Evolutionary conservation across 169 alveolate genomes (phyloP), one percentile per base, ranked within the genome.

Genomic region (Cryptosporidium tyzzeri): DNA sequence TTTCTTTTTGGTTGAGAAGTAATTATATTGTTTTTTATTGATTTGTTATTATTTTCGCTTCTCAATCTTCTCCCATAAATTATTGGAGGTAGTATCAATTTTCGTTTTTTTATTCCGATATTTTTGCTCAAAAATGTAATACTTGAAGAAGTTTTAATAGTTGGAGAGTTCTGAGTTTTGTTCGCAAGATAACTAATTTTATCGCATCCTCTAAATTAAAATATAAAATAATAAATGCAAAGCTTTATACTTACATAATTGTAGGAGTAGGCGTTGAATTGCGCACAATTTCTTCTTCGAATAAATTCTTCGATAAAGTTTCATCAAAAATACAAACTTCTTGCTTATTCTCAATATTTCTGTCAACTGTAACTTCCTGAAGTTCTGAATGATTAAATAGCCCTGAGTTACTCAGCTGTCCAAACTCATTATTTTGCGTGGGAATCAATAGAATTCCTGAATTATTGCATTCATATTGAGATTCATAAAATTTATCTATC

Each of bases 361-460:
- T 26, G 44, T 26, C 18, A n/a, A 16, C 44, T 50, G 26, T 18
- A 39, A n/a, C 18, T 18, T 62, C 12, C 6, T 35, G 51, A 16
- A 0, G 45, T 18, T 45, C 62, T 1, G 39, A 45, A n/a, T 41
- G 68, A 48, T 45, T 33, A 23, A 55, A 39, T 45, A 70, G n/a
- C 45, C 33, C 68, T 55, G 71, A 37, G 55, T 10, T 8, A 6
- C 26, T 29, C n/a, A 21, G 45, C 44, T 70, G 65, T n/a, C n/a
- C 18, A 31, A 62, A 45, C n/a, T 59, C 65, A 35, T 61, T 33
- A 21, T n/a, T 65, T 62, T 59, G 68, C 6, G 44, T 61, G 1
- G 89, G 80, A 10, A 62, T 14, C n/a, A 80, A 37, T 31, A 80
- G 16, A 45, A 80, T 65, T 59, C 89, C 89, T 16, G 89, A 80